Conservation (phyloP, 768 basidiomycete genomes). For the Lyophyllum decastes region DNA sequence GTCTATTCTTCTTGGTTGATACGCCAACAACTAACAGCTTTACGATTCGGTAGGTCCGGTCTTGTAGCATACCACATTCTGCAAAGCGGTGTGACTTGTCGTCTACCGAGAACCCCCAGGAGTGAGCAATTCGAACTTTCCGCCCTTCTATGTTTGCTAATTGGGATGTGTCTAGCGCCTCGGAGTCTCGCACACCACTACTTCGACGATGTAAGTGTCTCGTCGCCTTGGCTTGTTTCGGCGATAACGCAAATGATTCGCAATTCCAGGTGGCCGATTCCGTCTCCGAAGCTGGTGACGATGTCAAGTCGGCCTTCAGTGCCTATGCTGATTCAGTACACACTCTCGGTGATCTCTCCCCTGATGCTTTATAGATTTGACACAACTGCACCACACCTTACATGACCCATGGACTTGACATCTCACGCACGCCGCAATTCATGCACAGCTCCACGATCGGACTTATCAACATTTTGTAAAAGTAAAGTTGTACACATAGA, state of each 20-base stretch:
- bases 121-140: constrained; percentile 52
- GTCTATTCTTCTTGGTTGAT: constrained; percentile 13
- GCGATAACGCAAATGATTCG: not conserved
- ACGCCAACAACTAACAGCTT: not conserved
- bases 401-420: not conserved
- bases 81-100: constrained; percentile 86
- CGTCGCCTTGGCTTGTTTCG: constrained; percentile 1
- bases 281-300: constrained; percentile 74
- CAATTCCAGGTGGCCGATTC: constrained; percentile 65
- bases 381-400: not conserved
- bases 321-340: constrained; percentile 45
- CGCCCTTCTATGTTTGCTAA: constrained; percentile 3
- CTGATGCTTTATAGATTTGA: constrained; percentile 59
- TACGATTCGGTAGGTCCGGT: constrained; percentile 60
- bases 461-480: not conserved
- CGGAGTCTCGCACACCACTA: constrained; percentile 87
- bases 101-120: constrained; percentile 91
- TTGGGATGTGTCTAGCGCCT: constrained; percentile 56
- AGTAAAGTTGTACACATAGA: not conserved
- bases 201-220: constrained; percentile 83
- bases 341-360: constrained; percentile 69
- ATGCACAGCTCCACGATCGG: not conserved
- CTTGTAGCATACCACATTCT: constrained; percentile 89
- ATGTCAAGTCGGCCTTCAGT: constrained; percentile 62
- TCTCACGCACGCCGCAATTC: not conserved